These are phyloP conservation scores for Zasmidium angulare DNA, from an alignment of 2,329 filamentous ascomycete genomes.

Conservation along the genomic window DNA sequence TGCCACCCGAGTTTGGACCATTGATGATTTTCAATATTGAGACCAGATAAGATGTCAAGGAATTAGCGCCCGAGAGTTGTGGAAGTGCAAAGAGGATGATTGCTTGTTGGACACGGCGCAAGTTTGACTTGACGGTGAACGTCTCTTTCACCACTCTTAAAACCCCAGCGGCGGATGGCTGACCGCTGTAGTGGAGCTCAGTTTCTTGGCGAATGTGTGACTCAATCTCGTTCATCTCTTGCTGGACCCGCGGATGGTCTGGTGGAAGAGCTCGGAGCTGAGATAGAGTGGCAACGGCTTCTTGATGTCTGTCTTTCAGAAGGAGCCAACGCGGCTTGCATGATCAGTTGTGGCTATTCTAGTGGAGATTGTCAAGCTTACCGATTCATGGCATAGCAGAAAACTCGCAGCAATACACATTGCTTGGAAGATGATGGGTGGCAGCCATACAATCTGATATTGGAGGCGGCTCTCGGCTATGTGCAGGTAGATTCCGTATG, in stretches of 20 bases:
- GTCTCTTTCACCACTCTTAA: conserved; percentile 3
- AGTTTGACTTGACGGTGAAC: conserved; percentile 16
- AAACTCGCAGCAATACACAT: background rate
- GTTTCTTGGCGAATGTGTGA: background rate
- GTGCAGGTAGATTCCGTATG: conserved; percentile 37
- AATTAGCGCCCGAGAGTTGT: conserved; percentile 47
- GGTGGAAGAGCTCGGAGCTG: background rate
- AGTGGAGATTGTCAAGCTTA: too few relatives aligned
- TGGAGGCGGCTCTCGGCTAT: background rate
- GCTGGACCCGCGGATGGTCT: background rate
- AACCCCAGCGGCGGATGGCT: background rate
- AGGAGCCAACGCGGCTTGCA: too few relatives aligned
- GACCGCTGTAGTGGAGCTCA: background rate
- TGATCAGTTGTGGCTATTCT: too few relatives aligned
- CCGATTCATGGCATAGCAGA: background rate
- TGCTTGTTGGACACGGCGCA: conserved; percentile 19
- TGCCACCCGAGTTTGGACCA: conserved; percentile 28
- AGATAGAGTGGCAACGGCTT: background rate
- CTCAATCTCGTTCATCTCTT: background rate
- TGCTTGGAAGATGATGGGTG: background rate
- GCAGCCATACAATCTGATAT: background rate
- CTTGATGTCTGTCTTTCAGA: background rate
- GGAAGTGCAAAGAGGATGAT: conserved; percentile 24
- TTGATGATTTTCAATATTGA: conserved; percentile 44
- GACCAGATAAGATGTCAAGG: conserved; percentile 46